Evolutionary conservation across 2,329 filamentous ascomycete species (phyloP).

Genomic region (Microdochium bolleyi): DNA sequence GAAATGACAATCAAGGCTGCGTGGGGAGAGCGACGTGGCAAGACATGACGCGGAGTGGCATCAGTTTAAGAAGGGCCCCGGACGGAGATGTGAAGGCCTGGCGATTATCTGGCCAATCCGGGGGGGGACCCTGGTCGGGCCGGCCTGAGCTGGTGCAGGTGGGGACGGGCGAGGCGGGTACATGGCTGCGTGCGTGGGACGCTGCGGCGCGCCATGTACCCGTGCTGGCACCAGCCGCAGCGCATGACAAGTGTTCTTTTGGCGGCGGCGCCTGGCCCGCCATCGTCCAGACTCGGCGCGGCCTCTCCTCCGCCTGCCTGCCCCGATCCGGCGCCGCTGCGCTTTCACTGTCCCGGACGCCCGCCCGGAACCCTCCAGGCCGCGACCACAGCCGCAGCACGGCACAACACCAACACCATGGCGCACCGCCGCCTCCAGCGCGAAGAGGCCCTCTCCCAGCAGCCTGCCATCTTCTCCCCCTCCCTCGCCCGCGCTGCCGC

Average conservation of each 20-base stretch:
- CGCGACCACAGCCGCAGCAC: neutral
- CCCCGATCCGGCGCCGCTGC: neutral
- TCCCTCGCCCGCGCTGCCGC: conserved; percentile 66
- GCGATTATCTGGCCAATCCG: neutral
- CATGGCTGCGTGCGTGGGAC: neutral
- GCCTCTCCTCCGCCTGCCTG: neutral
- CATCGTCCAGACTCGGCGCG: neutral
- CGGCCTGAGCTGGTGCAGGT: too few relatives aligned
- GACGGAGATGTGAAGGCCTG: neutral
- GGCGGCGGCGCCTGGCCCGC: too few relatives aligned
- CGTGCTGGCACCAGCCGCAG: neutral
- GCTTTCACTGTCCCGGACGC: neutral
- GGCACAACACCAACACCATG: conserved; percentile 18
- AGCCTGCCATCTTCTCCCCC: conserved; percentile 56
- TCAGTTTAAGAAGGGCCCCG: neutral
- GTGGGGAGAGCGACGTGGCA: neutral
- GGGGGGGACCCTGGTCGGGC: neutral
- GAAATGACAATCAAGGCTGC: neutral
- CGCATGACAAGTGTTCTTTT: neutral
- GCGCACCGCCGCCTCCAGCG: conserved; percentile 19
- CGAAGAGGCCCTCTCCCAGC: neutral
- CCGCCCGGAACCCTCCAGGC: neutral
- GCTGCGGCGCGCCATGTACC: neutral
- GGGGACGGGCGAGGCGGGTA: neutral
- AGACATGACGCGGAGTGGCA: neutral